A percentile compares a stretch with the other conserved stretches of the same genome.
Conservation (phyloP, 140 eudicot species). For the Anethum foeniculum region DNA sequence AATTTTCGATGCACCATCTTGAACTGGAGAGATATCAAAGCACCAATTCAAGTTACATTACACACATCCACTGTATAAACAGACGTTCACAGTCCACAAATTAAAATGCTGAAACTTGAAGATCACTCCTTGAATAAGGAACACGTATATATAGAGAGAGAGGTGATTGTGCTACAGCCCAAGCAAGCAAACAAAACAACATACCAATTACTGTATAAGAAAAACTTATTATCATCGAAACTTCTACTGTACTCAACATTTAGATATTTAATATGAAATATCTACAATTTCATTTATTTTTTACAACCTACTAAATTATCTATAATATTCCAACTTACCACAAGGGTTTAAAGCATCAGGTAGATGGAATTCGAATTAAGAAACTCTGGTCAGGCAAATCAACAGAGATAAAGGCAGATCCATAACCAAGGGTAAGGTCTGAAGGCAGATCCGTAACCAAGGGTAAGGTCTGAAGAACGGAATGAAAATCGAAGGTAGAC, state of each 20-base stretch:
- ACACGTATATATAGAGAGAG: not conserved
- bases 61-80: not conserved
- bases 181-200: not conserved
- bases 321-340: not conserved
- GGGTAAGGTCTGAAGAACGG: not conserved
- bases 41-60: not conserved
- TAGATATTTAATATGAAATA: not conserved
- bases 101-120: not conserved
- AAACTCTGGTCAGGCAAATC: not conserved
- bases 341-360: not conserved
- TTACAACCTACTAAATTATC: not conserved
- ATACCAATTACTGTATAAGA: not conserved
- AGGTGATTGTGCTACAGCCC: not conserved
- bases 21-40: slow-evolving; percentile 7
- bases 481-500: not conserved
- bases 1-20: slow-evolving; percentile 36
- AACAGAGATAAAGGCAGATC: not conserved
- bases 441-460: not conserved
- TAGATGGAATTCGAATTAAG: not conserved
- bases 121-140: not conserved
- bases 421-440: not conserved
- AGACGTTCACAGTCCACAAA: not conserved
- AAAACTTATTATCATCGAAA: not conserved
- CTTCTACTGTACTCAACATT: not conserved
- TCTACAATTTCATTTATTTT: too few species aligned